A percentile compares a stretch with the other conserved stretches of the same genome.
These are phyloP conservation scores for Periconia digitata DNA, from an alignment of 2,329 filamentous ascomycete species.

Conservation along the genomic window DNA sequence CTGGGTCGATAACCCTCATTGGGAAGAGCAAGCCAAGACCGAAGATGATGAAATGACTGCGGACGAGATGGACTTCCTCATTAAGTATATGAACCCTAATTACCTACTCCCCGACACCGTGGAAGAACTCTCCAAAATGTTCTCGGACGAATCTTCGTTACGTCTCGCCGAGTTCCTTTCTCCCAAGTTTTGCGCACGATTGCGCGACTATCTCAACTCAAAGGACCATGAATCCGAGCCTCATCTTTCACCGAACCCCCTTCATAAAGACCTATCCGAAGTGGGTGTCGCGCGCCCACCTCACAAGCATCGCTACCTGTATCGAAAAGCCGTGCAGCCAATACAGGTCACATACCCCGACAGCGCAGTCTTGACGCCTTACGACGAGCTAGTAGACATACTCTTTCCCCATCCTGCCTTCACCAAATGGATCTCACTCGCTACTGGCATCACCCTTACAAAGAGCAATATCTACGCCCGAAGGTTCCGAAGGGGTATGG, in stretches of 20 bases:
- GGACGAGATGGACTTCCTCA: constrained; percentile 81
- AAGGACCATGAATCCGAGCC: constrained; percentile 48
- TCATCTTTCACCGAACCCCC: constrained; percentile 40
- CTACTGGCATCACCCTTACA: constrained; percentile 73
- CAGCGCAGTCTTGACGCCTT: constrained; percentile 41
- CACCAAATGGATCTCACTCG: constrained; percentile 82
- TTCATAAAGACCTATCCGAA: constrained; percentile 33
- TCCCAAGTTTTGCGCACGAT: constrained; percentile 70
- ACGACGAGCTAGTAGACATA: constrained; percentile 77
- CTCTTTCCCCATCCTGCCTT: constrained; percentile 85
- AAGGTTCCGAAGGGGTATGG: constrained; percentile 80
- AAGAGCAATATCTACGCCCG: constrained; percentile 79
- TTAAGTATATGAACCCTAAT: constrained; percentile 85
- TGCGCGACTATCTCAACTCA: constrained; percentile 72
- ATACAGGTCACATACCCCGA: constrained; percentile 36
- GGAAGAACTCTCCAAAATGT: constrained; percentile 76
- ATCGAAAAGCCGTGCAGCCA: constrained; percentile 61
- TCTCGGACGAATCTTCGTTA: constrained; percentile 80
- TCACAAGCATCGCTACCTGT: constrained; percentile 93
- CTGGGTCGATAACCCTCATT: constrained; percentile 49
- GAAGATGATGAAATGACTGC: constrained; percentile 66
- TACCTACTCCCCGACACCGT: constrained; percentile 92
- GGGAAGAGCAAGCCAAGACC: constrained; percentile 42
- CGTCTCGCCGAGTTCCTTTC: constrained; percentile 78
- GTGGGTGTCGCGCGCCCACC: constrained; percentile 76